Percentiles rank a stretch among this genome's conserved stretches.
phyloP scores from a whole-genome alignment of 2,329 filamentous ascomycete species.

The Hirsutella rhossiliensis region DNA sequence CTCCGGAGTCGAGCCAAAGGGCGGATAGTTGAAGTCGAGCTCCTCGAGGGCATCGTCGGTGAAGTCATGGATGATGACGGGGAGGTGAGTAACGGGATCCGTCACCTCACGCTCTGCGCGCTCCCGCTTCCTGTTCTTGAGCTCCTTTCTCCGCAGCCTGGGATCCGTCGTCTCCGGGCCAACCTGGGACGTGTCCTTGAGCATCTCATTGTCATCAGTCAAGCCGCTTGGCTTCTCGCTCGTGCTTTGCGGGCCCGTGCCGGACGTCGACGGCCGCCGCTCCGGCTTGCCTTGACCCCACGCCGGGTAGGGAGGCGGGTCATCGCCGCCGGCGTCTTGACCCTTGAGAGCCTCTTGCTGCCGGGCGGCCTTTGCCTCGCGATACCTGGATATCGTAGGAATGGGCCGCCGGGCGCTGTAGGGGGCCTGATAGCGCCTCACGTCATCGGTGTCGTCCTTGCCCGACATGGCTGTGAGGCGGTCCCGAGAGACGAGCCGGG shows the following conservation, averaged over 20 bases:
- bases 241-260: constrained; percentile 4
- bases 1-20: constrained; percentile 21
- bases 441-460: constrained; percentile 24
- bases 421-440: constrained; percentile 24
- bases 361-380: constrained; percentile 32
- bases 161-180: constrained; percentile 25
- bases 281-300: not conserved
- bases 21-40: constrained; percentile 16
- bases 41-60: constrained; percentile 46
- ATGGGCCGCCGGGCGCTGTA: constrained; percentile 31
- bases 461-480: constrained; percentile 17
- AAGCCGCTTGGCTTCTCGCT: constrained; percentile 1
- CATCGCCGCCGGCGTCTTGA: constrained; percentile 6
- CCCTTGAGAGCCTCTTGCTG: constrained; percentile 23
- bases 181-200: constrained; percentile 23
- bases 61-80: constrained; percentile 56
- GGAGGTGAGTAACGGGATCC: constrained; percentile 61
- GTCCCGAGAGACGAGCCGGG: not conserved
- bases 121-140: constrained; percentile 31
- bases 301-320: not conserved
- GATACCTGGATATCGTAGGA: constrained; percentile 36
- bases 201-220: constrained; percentile 6
- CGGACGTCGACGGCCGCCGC: not conserved
- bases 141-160: constrained; percentile 33
- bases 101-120: constrained; percentile 51